These are phyloP conservation scores for Lachancea waltii DNA, from an alignment of 805 yeast genomes.

Conservation along the genomic window DNA sequence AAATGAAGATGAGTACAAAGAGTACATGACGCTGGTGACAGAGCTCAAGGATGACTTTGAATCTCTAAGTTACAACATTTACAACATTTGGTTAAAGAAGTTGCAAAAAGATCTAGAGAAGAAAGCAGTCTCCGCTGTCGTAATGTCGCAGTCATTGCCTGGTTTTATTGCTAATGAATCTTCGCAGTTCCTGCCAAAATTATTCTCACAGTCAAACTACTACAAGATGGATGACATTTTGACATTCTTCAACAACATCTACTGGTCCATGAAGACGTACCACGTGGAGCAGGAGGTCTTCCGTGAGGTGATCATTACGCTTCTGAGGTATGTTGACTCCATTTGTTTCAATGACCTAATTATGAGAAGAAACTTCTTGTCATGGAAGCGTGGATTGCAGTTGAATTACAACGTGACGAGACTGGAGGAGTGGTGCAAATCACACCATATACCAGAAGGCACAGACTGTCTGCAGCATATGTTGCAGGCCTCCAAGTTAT, in stretches of 20 bases:
- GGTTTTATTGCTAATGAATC: slow-evolving; percentile 88
- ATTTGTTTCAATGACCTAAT: slow-evolving; percentile 91
- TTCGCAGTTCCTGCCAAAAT: slow-evolving; percentile 72
- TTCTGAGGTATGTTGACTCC: slow-evolving; percentile 83
- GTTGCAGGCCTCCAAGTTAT: slow-evolving; percentile 84
- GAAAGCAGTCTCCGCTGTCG: slow-evolving; percentile 92
- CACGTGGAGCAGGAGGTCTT: slow-evolving; percentile 79
- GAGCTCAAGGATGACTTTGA: slow-evolving; percentile 93
- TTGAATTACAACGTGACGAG: slow-evolving; percentile 94
- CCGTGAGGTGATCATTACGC: slow-evolving; percentile 75
- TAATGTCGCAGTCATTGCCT: slow-evolving; percentile 88
- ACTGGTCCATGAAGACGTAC: slow-evolving; percentile 89
- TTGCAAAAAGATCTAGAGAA: slow-evolving; percentile 85
- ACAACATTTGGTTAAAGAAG: slow-evolving; percentile 95
- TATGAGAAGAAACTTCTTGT: slow-evolving; percentile 87
- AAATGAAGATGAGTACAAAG: slow-evolving; percentile 85
- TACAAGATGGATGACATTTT: slow-evolving; percentile 93
- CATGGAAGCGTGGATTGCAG: slow-evolving; percentile 98
- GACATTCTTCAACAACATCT: slow-evolving; percentile 80
- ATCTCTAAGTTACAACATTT: slow-evolving; percentile 85
- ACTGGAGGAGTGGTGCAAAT: slow-evolving; percentile 96
- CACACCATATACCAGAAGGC: slow-evolving; percentile 85
- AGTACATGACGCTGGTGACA: slow-evolving; percentile 80
- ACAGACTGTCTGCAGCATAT: slow-evolving; percentile 77
- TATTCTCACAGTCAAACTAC: slow-evolving; percentile 63